Evolutionary conservation across 2,329 filamentous ascomycete genomes (phyloP), one percentile per base, ranked within the genome.

Genomic region (Alternaria brassicicola): DNA sequence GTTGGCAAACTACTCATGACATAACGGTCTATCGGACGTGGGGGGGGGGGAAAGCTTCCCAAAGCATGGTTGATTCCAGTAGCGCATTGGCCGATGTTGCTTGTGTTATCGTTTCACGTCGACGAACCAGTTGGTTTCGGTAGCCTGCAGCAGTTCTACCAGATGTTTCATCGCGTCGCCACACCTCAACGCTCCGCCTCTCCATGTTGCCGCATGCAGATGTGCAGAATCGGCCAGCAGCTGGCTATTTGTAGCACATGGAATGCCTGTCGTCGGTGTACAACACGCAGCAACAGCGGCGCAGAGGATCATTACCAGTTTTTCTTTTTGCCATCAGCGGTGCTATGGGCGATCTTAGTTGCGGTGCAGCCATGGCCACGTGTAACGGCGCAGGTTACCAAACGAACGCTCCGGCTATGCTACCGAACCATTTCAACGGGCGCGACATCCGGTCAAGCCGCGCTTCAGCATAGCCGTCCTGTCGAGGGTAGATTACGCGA

Each of bases 361-460:
- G 43, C 57, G 42, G 65, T 58, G 58, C 25, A 30, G 28, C 28
- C 12, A 39, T 38, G 35, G 30, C 60, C 54, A 66, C 59, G 65
- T 70, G 68, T 55, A 64, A 70, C 65, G 60, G 57, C 54, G 52
- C 66, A 49, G 30, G 46, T 51, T 61, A 57, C 48, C 39, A 65
- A 61, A 61, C 55, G 54, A 63, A 56, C 52, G 55, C 49, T 58
- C 53, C 65, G 68, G 71, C 59, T 66, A 57, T 59, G 56, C 60
- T 68, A 57, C 63, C 67, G 66, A 72, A 68, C 69, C 68, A 66
- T 55, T 25, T 57, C 59, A 61, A 55, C 64, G 65, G 67, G 58
- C 56, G 59, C 53, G 28, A n/a, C 52, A 53, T 35, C 36, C 41
- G 55, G 8, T 48, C 48, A 54, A 46, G 55, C 51, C 57, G 43